These are phyloP conservation scores for Rhodofomes roseus DNA, from an alignment of 1,284 basidiomycete genomes.

Conservation along the genomic window DNA sequence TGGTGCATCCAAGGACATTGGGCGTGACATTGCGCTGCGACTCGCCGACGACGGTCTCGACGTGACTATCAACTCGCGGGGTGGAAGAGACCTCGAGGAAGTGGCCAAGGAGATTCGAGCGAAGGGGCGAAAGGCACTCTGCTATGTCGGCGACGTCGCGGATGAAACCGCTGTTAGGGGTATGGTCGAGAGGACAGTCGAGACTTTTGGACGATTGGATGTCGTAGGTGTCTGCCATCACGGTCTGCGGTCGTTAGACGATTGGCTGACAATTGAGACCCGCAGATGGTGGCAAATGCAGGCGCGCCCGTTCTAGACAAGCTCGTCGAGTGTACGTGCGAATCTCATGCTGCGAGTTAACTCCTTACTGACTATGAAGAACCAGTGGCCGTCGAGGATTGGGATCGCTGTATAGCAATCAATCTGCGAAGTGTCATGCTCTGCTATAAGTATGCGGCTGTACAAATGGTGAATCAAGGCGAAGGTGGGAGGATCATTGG, in stretches of 20 bases:
- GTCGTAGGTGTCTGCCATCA: slow-evolving; percentile 1
- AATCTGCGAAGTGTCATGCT: slow-evolving; percentile 31
- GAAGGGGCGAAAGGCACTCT: slow-evolving; percentile 2
- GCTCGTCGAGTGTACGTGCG: slow-evolving; percentile 19
- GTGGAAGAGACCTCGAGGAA: slow-evolving; percentile 4
- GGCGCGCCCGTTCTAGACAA: slow-evolving; percentile 20
- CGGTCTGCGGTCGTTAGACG: not conserved
- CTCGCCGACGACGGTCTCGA: slow-evolving; percentile 19
- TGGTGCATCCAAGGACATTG: slow-evolving; percentile 5
- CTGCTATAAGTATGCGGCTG: slow-evolving; percentile 32
- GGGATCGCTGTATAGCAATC: slow-evolving; percentile 22
- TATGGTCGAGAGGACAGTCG: slow-evolving; percentile 6
- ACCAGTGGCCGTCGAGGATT: slow-evolving; percentile 14
- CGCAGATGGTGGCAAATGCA: slow-evolving; percentile 31
- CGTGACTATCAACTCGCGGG: slow-evolving; percentile 17
- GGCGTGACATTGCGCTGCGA: slow-evolving; percentile 12
- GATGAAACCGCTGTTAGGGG: slow-evolving; percentile 4
- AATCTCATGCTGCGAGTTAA: too few relatives aligned
- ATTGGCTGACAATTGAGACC: not conserved
- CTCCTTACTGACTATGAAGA: not conserved
- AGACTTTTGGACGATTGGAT: slow-evolving; percentile 6
- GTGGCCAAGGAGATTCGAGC: slow-evolving; percentile 9
- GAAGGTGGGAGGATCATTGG: slow-evolving; percentile 33
- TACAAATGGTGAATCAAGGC: slow-evolving; percentile 31
- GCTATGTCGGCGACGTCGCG: slow-evolving; percentile 7